Percentiles rank a stretch among this genome's conserved stretches.
Conservation (phyloP, 2,329 filamentous ascomycete genomes). For the Pyrenochaeta sp. region DNA sequence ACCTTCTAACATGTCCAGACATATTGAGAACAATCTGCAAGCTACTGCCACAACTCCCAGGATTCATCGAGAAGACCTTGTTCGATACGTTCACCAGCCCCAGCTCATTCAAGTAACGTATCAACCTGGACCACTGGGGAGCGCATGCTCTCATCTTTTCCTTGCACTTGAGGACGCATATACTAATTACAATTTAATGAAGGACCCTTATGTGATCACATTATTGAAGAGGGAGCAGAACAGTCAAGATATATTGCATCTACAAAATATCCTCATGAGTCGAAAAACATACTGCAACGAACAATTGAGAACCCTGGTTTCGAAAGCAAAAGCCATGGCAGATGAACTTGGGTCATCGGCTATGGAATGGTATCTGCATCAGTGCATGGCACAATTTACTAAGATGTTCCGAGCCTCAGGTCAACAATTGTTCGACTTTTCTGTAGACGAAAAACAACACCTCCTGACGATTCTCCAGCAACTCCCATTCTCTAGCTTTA, state of each 20-base stretch:
- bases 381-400: slow-evolving; percentile 45
- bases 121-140: slow-evolving; percentile 19
- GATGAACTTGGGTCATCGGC: slow-evolving; percentile 50
- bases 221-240: slow-evolving; percentile 34
- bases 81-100: slow-evolving; percentile 74
- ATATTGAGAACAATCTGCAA: slow-evolving; percentile 75
- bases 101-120: slow-evolving; percentile 55
- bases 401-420: slow-evolving; percentile 19
- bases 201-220: slow-evolving; percentile 52
- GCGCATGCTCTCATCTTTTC: slow-evolving; percentile 19
- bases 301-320: slow-evolving; percentile 47
- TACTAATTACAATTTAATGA: slow-evolving; percentile 41
- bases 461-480: slow-evolving; percentile 37
- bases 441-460: slow-evolving; percentile 45
- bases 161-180: slow-evolving; percentile 25
- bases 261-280: slow-evolving; percentile 38
- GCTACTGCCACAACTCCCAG: slow-evolving; percentile 75
- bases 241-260: slow-evolving; percentile 29
- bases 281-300: slow-evolving; percentile 52
- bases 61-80: slow-evolving; percentile 72
- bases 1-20: slow-evolving; percentile 41
- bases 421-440: slow-evolving; percentile 41
- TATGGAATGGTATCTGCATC: slow-evolving; percentile 51
- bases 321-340: slow-evolving; percentile 42
- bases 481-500: slow-evolving; percentile 15